Evolutionary conservation across 1,284 basidiomycete genomes (phyloP).

Genomic region (Fomitopsis schrenkii): DNA sequence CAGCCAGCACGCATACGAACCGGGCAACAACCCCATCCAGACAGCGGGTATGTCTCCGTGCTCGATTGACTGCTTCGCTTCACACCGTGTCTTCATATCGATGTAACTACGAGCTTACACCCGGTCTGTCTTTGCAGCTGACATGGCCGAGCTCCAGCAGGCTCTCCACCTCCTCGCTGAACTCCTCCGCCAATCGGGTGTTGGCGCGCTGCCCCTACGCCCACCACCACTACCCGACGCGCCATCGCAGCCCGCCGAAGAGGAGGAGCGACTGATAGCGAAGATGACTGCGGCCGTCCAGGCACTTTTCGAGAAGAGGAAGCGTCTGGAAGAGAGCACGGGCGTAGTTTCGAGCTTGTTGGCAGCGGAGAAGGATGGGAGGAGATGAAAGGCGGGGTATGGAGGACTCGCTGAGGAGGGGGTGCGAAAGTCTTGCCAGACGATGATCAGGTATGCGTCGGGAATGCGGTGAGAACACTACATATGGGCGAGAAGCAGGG

Average conservation of each 20-base stretch:
- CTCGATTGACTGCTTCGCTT: not conserved
- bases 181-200: slow-evolving; percentile 43
- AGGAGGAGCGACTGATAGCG: slow-evolving; percentile 31
- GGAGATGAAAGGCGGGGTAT: not conserved
- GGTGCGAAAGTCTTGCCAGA: no score
- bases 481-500: no score
- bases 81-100: not conserved
- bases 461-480: no score
- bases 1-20: slow-evolving; percentile 53
- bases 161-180: slow-evolving; percentile 40
- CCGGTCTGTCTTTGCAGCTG: slow-evolving; percentile 26
- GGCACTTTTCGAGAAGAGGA: slow-evolving; percentile 35
- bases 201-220: slow-evolving; percentile 45
- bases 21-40: slow-evolving; percentile 41
- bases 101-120: not conserved
- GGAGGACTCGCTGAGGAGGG: no score
- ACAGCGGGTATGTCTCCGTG: slow-evolving; percentile 38
- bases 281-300: slow-evolving; percentile 35
- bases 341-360: slow-evolving; percentile 35
- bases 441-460: no score
- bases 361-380: slow-evolving; percentile 11
- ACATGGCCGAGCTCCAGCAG: slow-evolving; percentile 42
- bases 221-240: slow-evolving; percentile 13
- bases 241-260: slow-evolving; percentile 11
- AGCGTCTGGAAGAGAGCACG: slow-evolving; percentile 40